Conservation (phyloP, 495 filamentous ascomycete genomes). For the Tuber borchii region DNA sequence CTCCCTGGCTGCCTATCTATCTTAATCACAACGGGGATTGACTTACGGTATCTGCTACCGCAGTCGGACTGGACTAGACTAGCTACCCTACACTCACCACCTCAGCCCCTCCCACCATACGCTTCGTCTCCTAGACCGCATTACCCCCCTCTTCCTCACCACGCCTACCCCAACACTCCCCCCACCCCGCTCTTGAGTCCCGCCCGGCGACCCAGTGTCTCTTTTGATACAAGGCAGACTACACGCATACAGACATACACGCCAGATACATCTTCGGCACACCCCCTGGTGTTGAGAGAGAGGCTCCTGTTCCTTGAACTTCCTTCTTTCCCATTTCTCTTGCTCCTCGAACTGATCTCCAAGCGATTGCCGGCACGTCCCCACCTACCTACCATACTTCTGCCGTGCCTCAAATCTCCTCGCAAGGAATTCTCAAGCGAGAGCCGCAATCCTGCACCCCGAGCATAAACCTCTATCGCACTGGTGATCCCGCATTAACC, state of each 20-base stretch:
- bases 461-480: neutral
- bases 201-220: neutral
- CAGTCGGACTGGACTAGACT: neutral
- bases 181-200: neutral
- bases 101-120: neutral
- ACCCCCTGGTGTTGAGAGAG: neutral
- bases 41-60: neutral
- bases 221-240: constrained; percentile 2
- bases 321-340: neutral
- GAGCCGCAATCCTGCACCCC: neutral
- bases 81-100: neutral
- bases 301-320: neutral
- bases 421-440: neutral
- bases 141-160: neutral
- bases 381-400: neutral
- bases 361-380: neutral
- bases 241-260: neutral
- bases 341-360: neutral
- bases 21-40: neutral
- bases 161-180: neutral
- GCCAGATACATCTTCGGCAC: neutral
- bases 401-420: neutral
- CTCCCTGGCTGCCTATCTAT: neutral
- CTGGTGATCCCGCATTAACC: neutral
- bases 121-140: neutral